Conservation (phyloP, 169 alveolate species). For the Plasmodium gallinaceum region DNA sequence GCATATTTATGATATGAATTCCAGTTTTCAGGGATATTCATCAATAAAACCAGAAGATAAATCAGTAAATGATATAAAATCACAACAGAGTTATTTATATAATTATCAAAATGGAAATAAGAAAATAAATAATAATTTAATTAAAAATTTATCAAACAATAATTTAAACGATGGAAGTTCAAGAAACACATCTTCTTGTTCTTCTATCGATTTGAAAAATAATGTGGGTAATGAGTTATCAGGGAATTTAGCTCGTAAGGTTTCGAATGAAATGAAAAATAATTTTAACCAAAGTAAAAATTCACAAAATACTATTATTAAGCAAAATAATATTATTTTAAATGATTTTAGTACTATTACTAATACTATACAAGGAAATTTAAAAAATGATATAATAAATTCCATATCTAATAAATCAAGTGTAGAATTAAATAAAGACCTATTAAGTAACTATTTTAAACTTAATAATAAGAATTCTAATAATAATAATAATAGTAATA, state of each 20-base stretch:
- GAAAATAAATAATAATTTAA: conserved; percentile 13
- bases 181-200: conserved; percentile 7
- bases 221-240: conserved; percentile 1
- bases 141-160: conserved; percentile 10
- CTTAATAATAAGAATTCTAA: conserved; percentile 23
- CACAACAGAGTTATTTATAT: conserved; percentile 23
- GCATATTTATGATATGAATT: conserved; percentile 26
- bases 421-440: conserved; percentile 31
- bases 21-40: conserved; percentile 9
- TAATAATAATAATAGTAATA: neutral
- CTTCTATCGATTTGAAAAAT: conserved; percentile 27
- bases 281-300: neutral
- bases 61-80: conserved; percentile 18
- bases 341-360: conserved; percentile 20
- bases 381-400: conserved; percentile 13
- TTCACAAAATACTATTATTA: conserved; percentile 11
- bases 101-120: conserved; percentile 27
- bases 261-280: conserved; percentile 18
- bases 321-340: conserved; percentile 12
- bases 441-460: conserved; percentile 37
- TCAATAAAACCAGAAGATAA: conserved; percentile 23
- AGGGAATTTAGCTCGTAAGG: neutral
- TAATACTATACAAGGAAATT: conserved; percentile 7
- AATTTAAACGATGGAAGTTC: conserved; percentile 11
- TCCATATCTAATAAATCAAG: conserved; percentile 10